Conservation (phyloP, 2,329 filamentous ascomycete genomes). For the Neophaeococcomyces aloes region DNA sequence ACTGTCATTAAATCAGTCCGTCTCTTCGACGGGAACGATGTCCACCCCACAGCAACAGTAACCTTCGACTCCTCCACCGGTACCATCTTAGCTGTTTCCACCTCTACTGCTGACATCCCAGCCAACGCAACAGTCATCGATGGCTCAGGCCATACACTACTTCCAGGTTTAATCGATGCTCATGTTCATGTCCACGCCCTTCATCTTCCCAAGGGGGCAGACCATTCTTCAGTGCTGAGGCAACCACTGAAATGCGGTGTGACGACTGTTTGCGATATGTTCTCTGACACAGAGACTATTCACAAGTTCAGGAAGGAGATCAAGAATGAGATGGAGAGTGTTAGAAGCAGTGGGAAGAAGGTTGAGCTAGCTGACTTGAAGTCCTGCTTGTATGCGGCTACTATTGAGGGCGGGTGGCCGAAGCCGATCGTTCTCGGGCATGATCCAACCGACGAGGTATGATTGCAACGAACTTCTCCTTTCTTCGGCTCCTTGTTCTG, state of each 20-base stretch:
- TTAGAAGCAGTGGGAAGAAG: constrained; percentile 8
- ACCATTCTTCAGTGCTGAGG: constrained; percentile 12
- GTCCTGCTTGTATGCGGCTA: constrained; percentile 39
- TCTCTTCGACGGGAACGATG: constrained; percentile 18
- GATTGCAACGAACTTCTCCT: too few species aligned
- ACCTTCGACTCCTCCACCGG: constrained; percentile 16
- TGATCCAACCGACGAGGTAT: constrained; percentile 23
- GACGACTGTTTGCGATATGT: constrained; percentile 22
- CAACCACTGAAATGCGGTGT: constrained; percentile 18
- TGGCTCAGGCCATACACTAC: constrained; percentile 18
- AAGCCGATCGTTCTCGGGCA: constrained; percentile 22
- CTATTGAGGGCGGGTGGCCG: constrained; percentile 45
- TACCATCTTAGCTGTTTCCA: constrained; percentile 18
- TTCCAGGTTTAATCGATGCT: constrained; percentile 21
- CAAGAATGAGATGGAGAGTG: constrained; percentile 14
- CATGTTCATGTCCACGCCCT: constrained; percentile 17
- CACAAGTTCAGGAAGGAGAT: constrained; percentile 11
- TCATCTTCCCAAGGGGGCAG: constrained; percentile 15
- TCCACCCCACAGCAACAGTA: constrained; percentile 15
- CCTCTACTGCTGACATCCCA: constrained; percentile 7
- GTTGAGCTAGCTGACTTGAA: constrained; percentile 35
- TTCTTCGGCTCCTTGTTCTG: too few species aligned
- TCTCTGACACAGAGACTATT: constrained; percentile 16
- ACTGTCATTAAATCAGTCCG: constrained; percentile 17
- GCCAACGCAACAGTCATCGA: constrained; percentile 17